Evolutionary conservation across 2,329 filamentous ascomycete species (phyloP), one percentile per base, ranked within the genome.

Genomic region (Pyrenochaeta sp.): DNA sequence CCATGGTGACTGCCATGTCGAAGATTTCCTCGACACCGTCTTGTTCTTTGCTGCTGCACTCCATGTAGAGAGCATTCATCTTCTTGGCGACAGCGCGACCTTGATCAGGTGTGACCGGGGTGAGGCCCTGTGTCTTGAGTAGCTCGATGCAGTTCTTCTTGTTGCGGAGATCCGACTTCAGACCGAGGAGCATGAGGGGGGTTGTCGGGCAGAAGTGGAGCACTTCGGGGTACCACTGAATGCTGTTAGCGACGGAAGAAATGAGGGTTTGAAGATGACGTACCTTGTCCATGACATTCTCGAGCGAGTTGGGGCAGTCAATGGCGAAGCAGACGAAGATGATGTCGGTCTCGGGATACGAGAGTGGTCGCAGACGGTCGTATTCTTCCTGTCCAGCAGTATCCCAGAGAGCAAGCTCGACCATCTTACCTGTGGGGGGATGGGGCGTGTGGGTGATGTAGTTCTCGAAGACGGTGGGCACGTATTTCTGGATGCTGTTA

Each of bases 251-350:
- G 10, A 41, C 36, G 15, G 14, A 24, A 32, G 9, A 36, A 37
- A 23, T 15, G 42, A 4, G 13, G 24, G 10, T 28, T 35, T 8
- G 21, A 38, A 19, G 38, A 20, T 36, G 19, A 38, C 78, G 52
- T 77, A 96, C 94, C 87, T 99, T 99, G 78, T 99, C 94, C 78
- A 97, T 87, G 46, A 99, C 93, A 74, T 99, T 99, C 70, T 99
- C 94, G 39, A 99, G 81, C 6, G 93, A 97, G 73, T 96, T 96
- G 23, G 94, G 94, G 73, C 94, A 99, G 75, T 99, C 94, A 67
- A 99, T 96, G 55, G 94, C 94, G 73, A 99, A 99, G 80, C 94
- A 99, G 59, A 99, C 94, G 72, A 99, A 97, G 48, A 99, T 86
- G 22, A 99, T 82, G 72, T 99, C 94, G 9, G 94, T 99, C 76